Conservation (phyloP, 2,329 filamentous ascomycete species). For the Macrophomina tecta region DNA sequence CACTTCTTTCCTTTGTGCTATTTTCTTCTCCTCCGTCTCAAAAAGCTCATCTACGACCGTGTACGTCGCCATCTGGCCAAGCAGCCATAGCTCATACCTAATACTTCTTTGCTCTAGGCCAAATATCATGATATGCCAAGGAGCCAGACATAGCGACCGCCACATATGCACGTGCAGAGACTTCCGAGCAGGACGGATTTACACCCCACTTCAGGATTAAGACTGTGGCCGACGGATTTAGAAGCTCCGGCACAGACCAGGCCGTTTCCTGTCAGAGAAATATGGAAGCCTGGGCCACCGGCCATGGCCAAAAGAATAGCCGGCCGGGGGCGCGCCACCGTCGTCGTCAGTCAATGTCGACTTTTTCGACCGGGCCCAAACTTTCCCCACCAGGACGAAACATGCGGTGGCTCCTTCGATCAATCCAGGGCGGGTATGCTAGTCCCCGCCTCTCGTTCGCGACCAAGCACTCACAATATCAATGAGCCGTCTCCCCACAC, state of each 20-base stretch:
- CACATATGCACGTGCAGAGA: background rate
- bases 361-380: background rate
- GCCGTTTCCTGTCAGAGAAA: background rate
- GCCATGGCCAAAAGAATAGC: constrained; percentile 1
- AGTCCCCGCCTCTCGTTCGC: background rate
- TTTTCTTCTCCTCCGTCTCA: background rate
- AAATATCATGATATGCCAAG: constrained; percentile 8
- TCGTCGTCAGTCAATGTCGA: background rate
- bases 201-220: background rate
- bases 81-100: constrained; percentile 15
- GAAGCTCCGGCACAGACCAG: background rate
- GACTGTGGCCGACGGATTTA: constrained; percentile 9
- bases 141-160: background rate
- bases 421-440: background rate
- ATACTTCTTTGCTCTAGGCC: constrained; percentile 4
- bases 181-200: background rate
- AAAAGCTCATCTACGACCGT: constrained; percentile 7
- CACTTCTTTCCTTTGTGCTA: constrained; percentile 21
- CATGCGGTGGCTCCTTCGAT: constrained; percentile 2
- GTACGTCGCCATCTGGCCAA: constrained; percentile 7
- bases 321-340: background rate
- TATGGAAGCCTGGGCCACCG: background rate
- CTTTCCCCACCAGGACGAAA: constrained; percentile 10
- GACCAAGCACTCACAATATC: background rate
- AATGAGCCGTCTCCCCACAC: background rate